phyloP scores from a whole-genome alignment of 805 yeast genomes.

The Starmerella asiatica region DNA sequence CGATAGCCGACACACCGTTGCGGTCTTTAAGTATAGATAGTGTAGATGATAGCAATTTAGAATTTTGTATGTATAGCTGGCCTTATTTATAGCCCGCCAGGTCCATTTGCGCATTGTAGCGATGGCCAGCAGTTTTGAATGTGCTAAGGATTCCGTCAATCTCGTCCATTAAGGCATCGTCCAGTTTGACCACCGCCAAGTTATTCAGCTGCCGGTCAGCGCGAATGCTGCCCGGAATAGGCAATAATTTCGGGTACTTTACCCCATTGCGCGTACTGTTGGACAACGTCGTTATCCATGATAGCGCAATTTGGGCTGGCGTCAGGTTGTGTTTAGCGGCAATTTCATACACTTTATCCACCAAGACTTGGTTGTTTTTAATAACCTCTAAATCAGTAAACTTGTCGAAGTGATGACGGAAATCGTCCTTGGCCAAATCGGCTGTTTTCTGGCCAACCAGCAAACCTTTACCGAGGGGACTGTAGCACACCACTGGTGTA shows the following conservation, averaged over 20 bases:
- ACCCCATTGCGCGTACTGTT: constrained; percentile 8
- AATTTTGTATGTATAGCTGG: not conserved
- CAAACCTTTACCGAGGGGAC: constrained; percentile 72
- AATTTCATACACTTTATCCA: constrained; percentile 36
- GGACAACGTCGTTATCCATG: constrained; percentile 43
- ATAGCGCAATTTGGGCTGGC: constrained; percentile 56
- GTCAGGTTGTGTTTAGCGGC: constrained; percentile 38
- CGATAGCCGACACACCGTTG: too few species aligned
- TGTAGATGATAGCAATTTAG: too few species aligned
- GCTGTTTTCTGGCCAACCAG: constrained; percentile 44
- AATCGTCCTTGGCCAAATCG: constrained; percentile 45
- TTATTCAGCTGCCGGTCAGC: constrained; percentile 49
- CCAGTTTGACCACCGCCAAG: constrained; percentile 32
- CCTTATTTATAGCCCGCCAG: constrained; percentile 3
- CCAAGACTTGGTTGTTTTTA: constrained; percentile 38
- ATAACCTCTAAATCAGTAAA: constrained; percentile 43
- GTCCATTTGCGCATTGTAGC: constrained; percentile 32
- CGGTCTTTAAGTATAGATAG: too few species aligned
- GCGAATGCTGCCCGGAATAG: constrained; percentile 70
- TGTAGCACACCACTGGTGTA: constrained; percentile 63
- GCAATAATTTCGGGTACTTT: constrained; percentile 45
- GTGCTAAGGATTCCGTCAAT: constrained; percentile 35
- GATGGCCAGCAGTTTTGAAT: constrained; percentile 40
- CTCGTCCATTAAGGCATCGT: constrained; percentile 44
- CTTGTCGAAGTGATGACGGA: constrained; percentile 40